These are phyloP conservation scores for Sapria himalayana DNA, from an alignment of 345 rosid genomes.

Conservation along the genomic window DNA sequence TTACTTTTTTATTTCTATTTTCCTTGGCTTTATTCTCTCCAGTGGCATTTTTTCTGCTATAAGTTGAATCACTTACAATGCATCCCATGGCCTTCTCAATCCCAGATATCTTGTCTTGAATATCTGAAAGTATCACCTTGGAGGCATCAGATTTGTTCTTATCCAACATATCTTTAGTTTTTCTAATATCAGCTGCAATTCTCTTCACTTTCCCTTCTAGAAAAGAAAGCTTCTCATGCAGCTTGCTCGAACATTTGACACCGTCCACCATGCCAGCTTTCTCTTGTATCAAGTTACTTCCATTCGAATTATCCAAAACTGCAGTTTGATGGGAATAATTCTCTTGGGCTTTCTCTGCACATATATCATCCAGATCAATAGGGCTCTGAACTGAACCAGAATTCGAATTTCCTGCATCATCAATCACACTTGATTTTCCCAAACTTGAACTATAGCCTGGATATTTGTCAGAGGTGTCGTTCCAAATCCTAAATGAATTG, in stretches of 20 bases:
- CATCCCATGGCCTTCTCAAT: conserved; percentile 57
- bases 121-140: conserved; percentile 42
- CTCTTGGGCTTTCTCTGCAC: conserved; percentile 13
- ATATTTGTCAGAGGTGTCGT: conserved; percentile 7
- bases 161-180: conserved; percentile 84
- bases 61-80: conserved; percentile 24
- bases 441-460: conserved; percentile 8
- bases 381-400: conserved; percentile 7
- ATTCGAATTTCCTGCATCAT: conserved; percentile 7
- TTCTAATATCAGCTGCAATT: conserved; percentile 76
- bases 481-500: conserved; percentile 8
- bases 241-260: conserved; percentile 37
- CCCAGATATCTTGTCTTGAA: conserved; percentile 78
- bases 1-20: conserved; percentile 13
- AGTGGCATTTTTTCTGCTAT: conserved; percentile 9
- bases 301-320: conserved; percentile 22
- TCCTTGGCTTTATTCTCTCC: conserved; percentile 12
- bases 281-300: conserved; percentile 15
- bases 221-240: conserved; percentile 91
- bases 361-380: conserved; percentile 10
- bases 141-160: conserved; percentile 68
- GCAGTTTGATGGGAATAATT: conserved; percentile 13
- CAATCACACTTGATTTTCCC: conserved; percentile 10
- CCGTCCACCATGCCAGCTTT: conserved; percentile 7
- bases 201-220: conserved; percentile 90